Conservation (phyloP, 352 stramenopile species). For the Peronospora destructor region DNA sequence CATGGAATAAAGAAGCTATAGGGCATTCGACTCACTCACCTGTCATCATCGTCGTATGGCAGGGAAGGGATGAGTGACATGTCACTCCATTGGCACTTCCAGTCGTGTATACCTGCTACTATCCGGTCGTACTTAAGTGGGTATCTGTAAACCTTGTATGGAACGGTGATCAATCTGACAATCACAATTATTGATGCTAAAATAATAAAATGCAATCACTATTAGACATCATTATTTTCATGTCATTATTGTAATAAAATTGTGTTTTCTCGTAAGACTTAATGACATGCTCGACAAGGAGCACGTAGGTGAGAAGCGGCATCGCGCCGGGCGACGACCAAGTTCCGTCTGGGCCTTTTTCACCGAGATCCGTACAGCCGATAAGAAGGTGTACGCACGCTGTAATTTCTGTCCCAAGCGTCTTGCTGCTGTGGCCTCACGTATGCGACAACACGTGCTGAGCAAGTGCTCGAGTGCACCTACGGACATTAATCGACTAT, state of each 20-base stretch:
- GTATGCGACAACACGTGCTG: slow-evolving; percentile 44
- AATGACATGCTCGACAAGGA: background rate
- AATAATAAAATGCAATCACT: no score
- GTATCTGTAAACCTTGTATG: no score
- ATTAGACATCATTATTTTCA: no score
- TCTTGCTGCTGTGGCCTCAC: slow-evolving; percentile 42
- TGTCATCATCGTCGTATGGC: slow-evolving; percentile 8
- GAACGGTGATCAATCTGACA: no score
- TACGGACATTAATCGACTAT: slow-evolving; percentile 16
- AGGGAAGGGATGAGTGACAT: slow-evolving; percentile 1
- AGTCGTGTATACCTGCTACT: no score
- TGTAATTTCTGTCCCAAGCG: slow-evolving; percentile 43
- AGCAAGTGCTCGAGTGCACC: slow-evolving; percentile 37
- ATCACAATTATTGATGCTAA: no score
- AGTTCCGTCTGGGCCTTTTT: slow-evolving; percentile 51
- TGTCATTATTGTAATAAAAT: no score
- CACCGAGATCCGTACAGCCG: slow-evolving; percentile 31
- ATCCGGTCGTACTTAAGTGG: no score
- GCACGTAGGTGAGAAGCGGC: slow-evolving; percentile 11
- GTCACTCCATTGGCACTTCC: background rate
- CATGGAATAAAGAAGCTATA: no score
- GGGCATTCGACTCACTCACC: background rate
- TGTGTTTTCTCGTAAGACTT: no score
- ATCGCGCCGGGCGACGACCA: slow-evolving; percentile 28
- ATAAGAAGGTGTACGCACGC: slow-evolving; percentile 41